Evolutionary conservation across 148 eudicot genomes (phyloP), one percentile per base, ranked within the genome.

Genomic region (Limonium bicolor): DNA sequence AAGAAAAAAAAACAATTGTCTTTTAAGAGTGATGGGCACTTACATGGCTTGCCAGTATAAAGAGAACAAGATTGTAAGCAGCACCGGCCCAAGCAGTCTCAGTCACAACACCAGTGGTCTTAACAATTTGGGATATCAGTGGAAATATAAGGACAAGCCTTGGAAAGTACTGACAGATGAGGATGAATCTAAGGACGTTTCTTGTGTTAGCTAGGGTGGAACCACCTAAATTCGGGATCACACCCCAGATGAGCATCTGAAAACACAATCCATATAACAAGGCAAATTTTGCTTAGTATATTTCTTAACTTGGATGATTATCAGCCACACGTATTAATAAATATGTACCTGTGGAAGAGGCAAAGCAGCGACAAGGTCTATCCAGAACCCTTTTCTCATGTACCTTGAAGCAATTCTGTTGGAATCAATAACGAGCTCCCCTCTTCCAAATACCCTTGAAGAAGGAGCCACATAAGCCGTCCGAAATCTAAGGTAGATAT

Each of bases 401-500:
- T 86, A 86, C 36, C 76, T 55, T 43, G 39, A 13, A 9, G 93
- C 75, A 19, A 86, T 77, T 63, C 66, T 78, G 1, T 45, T 32
- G n/a, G 72, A 54, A 27, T 81, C 84, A 3, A 86, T 58, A 31
- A 86, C 70, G 28, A 86, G 80, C 60, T 86, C 92, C 15, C 95
- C 96, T 49, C 96, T 63, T 22, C 93, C 96, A 53, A 77, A 78
- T 2, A 81, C 69, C 23, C 84, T 73, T 6, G 96, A 86, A 3
- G 95, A 86, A 7, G 93, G 96, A 0, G 93, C 93, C 11, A 81
- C 62, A 28, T 67, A 86, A 18, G 95, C 95, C 13, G 95, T 86
- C 3, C 78, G 65, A 49, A 86, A 86, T 55, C 59, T 70, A n/a
- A 80, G 58, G 40, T 60, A 60, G 56, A 86, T 81, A 65, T 86